phyloP scores from a whole-genome alignment of 2,329 filamentous ascomycete genomes.

The Fusarium metavorans region DNA sequence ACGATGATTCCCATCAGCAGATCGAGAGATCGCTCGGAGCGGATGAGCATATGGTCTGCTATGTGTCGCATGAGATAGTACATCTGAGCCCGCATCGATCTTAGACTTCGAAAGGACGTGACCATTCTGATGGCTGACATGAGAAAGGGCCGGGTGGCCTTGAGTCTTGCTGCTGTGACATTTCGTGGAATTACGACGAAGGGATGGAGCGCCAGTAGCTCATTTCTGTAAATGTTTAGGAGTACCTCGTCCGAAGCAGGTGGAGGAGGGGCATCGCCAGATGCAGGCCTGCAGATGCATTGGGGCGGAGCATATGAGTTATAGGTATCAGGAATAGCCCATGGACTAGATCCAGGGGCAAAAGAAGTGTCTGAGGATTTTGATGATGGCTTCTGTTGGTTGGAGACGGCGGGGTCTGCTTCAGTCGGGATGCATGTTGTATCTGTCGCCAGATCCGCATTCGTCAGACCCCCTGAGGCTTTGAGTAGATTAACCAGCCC shows the following conservation, averaged over 20 bases:
- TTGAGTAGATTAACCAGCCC: conserved; percentile 62
- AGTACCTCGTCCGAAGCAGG: conserved; percentile 61
- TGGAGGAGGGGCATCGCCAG: conserved; percentile 53
- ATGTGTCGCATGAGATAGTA: conserved; percentile 60
- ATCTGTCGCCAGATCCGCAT: conserved; percentile 38
- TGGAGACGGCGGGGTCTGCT: conserved; percentile 38
- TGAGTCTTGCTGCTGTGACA: conserved; percentile 53
- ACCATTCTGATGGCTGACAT: conserved; percentile 64
- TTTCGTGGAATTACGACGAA: conserved; percentile 59
- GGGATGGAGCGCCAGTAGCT: conserved; percentile 58
- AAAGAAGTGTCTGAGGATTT: conserved; percentile 24
- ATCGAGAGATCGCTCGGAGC: conserved; percentile 63
- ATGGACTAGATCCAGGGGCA: conserved; percentile 33
- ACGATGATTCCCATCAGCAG: conserved; percentile 62
- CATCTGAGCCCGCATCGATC: conserved; percentile 64
- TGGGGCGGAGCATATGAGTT: conserved; percentile 59
- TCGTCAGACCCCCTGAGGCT: conserved; percentile 54
- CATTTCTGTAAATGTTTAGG: conserved; percentile 57
- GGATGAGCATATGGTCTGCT: conserved; percentile 61
- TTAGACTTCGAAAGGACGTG: conserved; percentile 59
- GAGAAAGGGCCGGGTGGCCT: conserved; percentile 58
- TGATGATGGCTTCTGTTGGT: conserved; percentile 43
- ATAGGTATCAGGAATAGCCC: conserved; percentile 56
- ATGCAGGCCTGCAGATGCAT: conserved; percentile 61
- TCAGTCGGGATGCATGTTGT: conserved; percentile 46